Evolutionary conservation across 495 filamentous ascomycete genomes (phyloP), one percentile per base, ranked within the genome.

Genomic region (Clohesyomyces aquaticus): DNA sequence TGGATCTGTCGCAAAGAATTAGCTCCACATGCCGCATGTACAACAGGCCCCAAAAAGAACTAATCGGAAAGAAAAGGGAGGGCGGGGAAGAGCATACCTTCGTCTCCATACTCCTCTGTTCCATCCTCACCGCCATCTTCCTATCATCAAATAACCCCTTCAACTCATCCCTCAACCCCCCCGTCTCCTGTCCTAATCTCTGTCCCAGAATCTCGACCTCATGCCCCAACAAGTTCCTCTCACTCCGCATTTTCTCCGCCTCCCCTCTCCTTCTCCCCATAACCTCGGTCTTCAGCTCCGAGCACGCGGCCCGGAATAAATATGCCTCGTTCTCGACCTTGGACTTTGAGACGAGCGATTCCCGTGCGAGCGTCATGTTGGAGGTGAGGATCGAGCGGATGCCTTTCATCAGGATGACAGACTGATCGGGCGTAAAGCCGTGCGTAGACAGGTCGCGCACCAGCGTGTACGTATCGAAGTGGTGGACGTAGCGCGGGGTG

Each of bases 81-180:
- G n/a, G n/a, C n/a, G n/a, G n/a, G n/a, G n/a, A n/a, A n/a, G n/a
- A n/a, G n/a, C n/a, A n/a, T n/a, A n/a, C 85, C 69, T 79, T 79
- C 68, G 83, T 88, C 68, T 98, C 92, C 73, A 91, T 88, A 18
- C 76, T 81, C 69, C 92, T 84, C 77, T 96, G 90, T 71, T 96
- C 88, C 73, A 89, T 88, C 45, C 91, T 81, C 18, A 92, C 91
- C 4, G 83, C 82, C 92, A 99, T 96, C 75, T 91, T 91, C 22
- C 96, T 84, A 70, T 99, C 94, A 70, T 97, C 92, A 75, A 98
- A 96, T 86, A 96, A 88, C 53, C 91, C 92, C 72, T 91, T 93
- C 42, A 98, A 83, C 38, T 93, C 91, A 72, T 99, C 93, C 74
- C 90, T 93, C 57, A 97, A 77, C 12, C 80, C 85, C 59, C 84